Evolutionary conservation across 169 alveolate species (phyloP).

Genomic region (Plasmodium fragile): DNA sequence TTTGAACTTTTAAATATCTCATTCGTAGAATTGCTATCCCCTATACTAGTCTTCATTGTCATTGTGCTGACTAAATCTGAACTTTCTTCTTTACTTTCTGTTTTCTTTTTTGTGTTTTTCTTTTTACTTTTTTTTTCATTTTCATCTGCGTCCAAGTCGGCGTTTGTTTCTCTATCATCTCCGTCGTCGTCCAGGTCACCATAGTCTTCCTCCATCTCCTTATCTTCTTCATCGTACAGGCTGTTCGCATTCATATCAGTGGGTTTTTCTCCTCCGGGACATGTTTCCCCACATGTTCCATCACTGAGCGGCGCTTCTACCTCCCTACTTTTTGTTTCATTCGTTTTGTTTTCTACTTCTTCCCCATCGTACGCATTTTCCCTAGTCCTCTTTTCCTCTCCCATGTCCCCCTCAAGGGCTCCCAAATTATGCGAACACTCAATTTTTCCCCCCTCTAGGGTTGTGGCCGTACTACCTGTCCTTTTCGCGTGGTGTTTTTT

Average conservation of each 20-base stretch:
- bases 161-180: slow-evolving; percentile 18
- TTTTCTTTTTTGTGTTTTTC: neutral
- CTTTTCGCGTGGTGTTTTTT: slow-evolving; percentile 12
- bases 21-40: neutral
- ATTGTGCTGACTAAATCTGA: neutral
- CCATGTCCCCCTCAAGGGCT: neutral
- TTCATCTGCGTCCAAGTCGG: neutral
- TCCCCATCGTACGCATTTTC: neutral
- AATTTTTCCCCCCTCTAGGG: neutral
- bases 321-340: neutral
- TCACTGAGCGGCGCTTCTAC: neutral
- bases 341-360: neutral
- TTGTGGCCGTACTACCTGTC: neutral
- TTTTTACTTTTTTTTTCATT: slow-evolving; percentile 13
- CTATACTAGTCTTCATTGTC: neutral
- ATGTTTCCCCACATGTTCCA: neutral
- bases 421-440: neutral
- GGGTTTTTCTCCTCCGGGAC: neutral
- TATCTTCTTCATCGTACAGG: neutral
- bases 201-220: neutral
- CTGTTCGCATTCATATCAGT: neutral
- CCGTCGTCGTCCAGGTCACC: slow-evolving; percentile 16
- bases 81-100: neutral
- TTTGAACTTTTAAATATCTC: neutral
- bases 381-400: neutral